Evolutionary conservation across 1,139 yeast genomes (phyloP), one percentile per base, ranked within the genome.

Genomic region (Blastobotrys aristatus): DNA sequence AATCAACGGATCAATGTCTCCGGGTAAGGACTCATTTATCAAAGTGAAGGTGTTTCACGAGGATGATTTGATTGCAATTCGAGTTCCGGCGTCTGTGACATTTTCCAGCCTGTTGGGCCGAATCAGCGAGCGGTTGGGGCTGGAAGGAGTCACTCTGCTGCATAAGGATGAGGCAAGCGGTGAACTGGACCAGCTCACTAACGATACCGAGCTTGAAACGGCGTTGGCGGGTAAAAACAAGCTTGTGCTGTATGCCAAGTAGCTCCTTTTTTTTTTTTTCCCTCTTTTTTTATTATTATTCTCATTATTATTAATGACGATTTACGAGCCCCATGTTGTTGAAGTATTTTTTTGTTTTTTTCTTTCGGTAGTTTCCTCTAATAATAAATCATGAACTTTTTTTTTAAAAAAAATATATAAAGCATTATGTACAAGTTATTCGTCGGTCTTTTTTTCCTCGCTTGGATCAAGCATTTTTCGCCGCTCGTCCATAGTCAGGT

Each of bases 61-160:
- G 51, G 96, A 89, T 58, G 97, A 90, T 64, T 84, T 90, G 24
- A 88, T 92, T 71, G 97, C 96, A 7, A 74, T 92, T 49, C 73
- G 87, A 50, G 77, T 92, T 42, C 85, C 90, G 11, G 67, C 76
- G 4, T 76, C 74, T 54, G 77, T 83, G 43, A 70, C 81, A 3
- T 72, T 84, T 49, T 70, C 66, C 32, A 89, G 83, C 47, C 69
- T 92, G 52, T 78, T 79, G 58, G 70, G 73, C 29, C 79, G 83
- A 59, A 77, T 90, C 46, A 72, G 76, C 36, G 82, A 85, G 49
- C 74, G 97, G 49, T 74, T 90, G 45, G 74, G 60, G 7, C 53
- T 67, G 44, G 54, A 58, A 18, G 45, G 50, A 11, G 63, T 66
- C 24, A 50, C 52, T 27, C 57, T 70, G 27, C 53, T 61, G 42